phyloP scores from a whole-genome alignment of 228 moss, liverwort and hornwort genomes.

The Sphagnum magellanicum region DNA sequence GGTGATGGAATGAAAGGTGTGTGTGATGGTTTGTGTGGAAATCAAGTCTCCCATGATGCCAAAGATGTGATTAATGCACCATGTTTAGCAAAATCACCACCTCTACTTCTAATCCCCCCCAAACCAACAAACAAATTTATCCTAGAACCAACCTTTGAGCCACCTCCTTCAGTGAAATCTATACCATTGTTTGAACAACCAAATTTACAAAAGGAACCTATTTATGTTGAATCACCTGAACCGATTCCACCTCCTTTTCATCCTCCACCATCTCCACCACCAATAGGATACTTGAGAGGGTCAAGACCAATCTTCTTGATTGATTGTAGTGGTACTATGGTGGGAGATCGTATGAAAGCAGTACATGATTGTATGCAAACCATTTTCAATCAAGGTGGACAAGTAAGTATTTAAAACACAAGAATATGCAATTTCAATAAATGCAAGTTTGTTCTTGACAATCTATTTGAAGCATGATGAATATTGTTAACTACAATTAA shows the following conservation, averaged over 20 bases:
- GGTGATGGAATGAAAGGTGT: constrained; percentile 9
- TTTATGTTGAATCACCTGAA: constrained; percentile 16
- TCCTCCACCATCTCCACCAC: constrained; percentile 22
- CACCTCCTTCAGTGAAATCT: constrained; percentile 14
- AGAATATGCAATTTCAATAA: no score
- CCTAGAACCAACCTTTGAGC: constrained; percentile 17
- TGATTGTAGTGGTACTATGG: constrained; percentile 47
- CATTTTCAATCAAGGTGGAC: constrained; percentile 28
- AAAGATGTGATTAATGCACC: background rate
- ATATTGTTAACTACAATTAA: no score
- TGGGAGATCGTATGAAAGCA: constrained; percentile 23
- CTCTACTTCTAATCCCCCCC: constrained; percentile 1
- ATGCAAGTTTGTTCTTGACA: no score
- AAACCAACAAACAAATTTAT: constrained; percentile 3
- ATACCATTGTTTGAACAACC: constrained; percentile 29
- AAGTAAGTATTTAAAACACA: constrained; percentile 11
- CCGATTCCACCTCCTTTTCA: constrained; percentile 13
- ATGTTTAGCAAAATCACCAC: constrained; percentile 13
- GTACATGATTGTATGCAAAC: constrained; percentile 16
- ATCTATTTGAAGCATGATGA: no score
- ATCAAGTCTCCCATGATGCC: no score
- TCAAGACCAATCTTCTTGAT: constrained; percentile 31
- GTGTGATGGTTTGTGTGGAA: constrained; percentile 22
- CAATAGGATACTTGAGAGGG: constrained; percentile 40
- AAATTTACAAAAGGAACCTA: constrained; percentile 13